phyloP scores from a whole-genome alignment of 2,329 filamentous ascomycete species.

The Alternaria novae-zelandiae region DNA sequence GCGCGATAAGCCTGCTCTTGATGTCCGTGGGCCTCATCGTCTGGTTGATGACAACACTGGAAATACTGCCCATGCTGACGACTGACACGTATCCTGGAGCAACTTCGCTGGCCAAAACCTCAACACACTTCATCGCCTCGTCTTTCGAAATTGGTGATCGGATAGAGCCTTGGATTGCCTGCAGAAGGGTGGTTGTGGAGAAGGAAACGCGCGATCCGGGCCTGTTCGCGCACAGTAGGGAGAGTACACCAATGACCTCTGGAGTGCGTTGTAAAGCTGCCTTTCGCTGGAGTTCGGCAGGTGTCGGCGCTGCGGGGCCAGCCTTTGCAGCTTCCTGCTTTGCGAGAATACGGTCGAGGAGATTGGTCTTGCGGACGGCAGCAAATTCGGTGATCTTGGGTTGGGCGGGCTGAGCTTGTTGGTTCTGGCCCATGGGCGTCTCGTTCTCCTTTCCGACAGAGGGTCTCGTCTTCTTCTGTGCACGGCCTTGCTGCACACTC shows the following conservation, averaged over 20 bases:
- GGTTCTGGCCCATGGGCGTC: constrained; percentile 10
- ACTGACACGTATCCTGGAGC: constrained; percentile 52
- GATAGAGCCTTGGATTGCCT: constrained; percentile 54
- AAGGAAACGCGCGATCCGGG: constrained; percentile 51
- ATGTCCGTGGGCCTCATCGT: constrained; percentile 43
- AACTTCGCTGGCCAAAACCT: constrained; percentile 53
- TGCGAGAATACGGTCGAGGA: constrained; percentile 59
- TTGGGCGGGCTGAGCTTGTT: constrained; percentile 28
- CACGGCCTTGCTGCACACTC: constrained; percentile 54
- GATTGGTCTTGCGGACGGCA: constrained; percentile 51
- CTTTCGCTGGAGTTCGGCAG: constrained; percentile 53
- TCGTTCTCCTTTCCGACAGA: constrained; percentile 42
- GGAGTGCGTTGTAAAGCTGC: constrained; percentile 56
- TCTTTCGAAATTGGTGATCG: constrained; percentile 54
- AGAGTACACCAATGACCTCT: constrained; percentile 53
- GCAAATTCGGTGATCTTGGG: constrained; percentile 48
- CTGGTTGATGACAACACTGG: constrained; percentile 53
- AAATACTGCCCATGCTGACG: constrained; percentile 48
- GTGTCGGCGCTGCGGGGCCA: constrained; percentile 48
- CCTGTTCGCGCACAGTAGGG: constrained; percentile 49
- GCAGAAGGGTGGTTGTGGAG: constrained; percentile 51
- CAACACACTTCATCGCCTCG: constrained; percentile 52
- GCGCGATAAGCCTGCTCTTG: constrained; percentile 37
- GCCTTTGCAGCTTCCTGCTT: constrained; percentile 53
- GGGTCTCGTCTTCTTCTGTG: constrained; percentile 39